Percentiles rank a stretch among this genome's conserved stretches.
These are phyloP conservation scores for Erigeron canadensis DNA, from an alignment of 129 eudicot species.

Conservation along the genomic window DNA sequence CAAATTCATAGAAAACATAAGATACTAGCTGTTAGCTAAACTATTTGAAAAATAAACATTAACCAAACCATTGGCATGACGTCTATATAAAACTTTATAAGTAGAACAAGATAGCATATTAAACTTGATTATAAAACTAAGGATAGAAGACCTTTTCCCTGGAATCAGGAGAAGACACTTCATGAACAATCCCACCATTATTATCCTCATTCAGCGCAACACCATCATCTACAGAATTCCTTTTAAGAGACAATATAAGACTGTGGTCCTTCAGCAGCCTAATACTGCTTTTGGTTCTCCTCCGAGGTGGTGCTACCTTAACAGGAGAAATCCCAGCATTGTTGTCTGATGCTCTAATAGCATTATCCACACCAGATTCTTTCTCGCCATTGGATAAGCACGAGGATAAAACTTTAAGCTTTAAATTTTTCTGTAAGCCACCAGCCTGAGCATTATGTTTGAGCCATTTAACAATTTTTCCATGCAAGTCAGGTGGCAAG, in stretches of 20 bases:
- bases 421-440: conserved; percentile 50
- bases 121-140: neutral
- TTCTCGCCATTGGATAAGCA: conserved; percentile 15
- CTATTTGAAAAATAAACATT: neutral
- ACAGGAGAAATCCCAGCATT: conserved; percentile 1
- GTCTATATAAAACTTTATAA: neutral
- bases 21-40: neutral
- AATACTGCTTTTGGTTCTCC: conserved; percentile 62
- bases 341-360: conserved; percentile 4
- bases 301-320: conserved; percentile 60
- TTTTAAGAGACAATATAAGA: conserved; percentile 40
- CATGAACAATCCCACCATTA: conserved; percentile 30
- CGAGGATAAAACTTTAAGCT: conserved; percentile 34
- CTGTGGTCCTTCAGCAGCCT: conserved; percentile 50
- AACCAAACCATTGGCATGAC: conserved; percentile 14
- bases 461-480: conserved; percentile 63
- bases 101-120: neutral
- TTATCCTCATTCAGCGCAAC: conserved; percentile 33
- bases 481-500: conserved; percentile 54
- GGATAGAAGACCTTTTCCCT: neutral
- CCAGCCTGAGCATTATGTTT: conserved; percentile 55
- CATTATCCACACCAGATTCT: conserved; percentile 12
- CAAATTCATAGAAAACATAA: conserved; percentile 9
- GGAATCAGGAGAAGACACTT: conserved; percentile 35
- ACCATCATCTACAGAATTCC: conserved; percentile 40